Evolutionary conservation across 768 basidiomycete species (phyloP), one percentile per base, ranked within the genome.

Genomic region (Tremella yokohamensis): DNA sequence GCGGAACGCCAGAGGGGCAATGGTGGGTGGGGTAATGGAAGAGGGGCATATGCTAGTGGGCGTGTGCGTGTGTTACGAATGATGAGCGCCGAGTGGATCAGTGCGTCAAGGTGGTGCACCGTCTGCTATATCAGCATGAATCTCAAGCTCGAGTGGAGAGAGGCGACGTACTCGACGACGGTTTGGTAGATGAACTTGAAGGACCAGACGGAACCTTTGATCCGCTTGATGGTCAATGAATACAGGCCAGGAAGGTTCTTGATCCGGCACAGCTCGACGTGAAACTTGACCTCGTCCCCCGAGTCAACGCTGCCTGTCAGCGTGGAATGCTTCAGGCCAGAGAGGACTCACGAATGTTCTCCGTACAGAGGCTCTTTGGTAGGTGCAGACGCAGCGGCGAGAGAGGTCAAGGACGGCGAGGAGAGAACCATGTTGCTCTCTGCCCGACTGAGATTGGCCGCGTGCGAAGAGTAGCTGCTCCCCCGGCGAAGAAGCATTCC

Each of bases 201-300:
- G 77, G 89, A 90, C 79, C 89, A 84, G 74, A 94, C 79, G 73
- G 89, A 89, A 25, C 96, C 96, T 77, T 94, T 92, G 71, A 97
- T 74, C 64, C 96, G 79, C 69, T 93, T 84, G 73, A 97, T 87
- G 78, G 97, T 93, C 68, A 98, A 81, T 77, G 87, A 87, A 77
- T 87, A 93, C 45, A 92, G 89, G 72, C 90, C 89, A 65, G 86
- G 89, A 68, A 98, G 81, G 62, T 90, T 84, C 76, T 90, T 87
- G 68, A 99, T 81, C 68, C 88, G 80, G 48, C 94, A 97, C 62
- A 99, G 78, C 79, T 99, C 96, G 61, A 97, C 87, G 12, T 85
- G 89, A 81, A 98, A 98, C 65, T 89, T 85, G 65, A 99, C 90
- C 84, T 98, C 96, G 67, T 94, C 94, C 26, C 91, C 91, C 18